Evolutionary conservation across 371 early-diverging fungal genomes (phyloP), one percentile per base, ranked within the genome.

Genomic region (Rhizopus arrhizus): DNA sequence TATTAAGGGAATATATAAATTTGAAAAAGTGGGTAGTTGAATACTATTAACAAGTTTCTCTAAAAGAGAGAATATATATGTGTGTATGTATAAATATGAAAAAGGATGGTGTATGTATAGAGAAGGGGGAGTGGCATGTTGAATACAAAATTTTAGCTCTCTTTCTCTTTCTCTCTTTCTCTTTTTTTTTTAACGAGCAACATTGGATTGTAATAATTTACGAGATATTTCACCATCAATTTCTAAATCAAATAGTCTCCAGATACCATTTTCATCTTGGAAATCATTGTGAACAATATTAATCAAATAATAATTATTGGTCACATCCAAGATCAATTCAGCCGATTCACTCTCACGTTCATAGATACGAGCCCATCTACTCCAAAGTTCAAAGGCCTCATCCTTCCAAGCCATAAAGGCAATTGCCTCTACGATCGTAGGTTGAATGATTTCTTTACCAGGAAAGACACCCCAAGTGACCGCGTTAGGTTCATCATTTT

Each of bases 401-500:
- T 96, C 96, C 84, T 89, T 77, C 98, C 98, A 98, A 4, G 97
- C 97, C 83, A 95, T 82, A 73, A 98, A 98, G 59, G 91, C 90
- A 56, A 84, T 86, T 3, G 89, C 80, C 66, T 98, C 98, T 16
- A 97, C 97, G 64, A 98, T 86, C n/a, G 98, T 98, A 8, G 97
- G 97, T 72, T 98, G 98, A 38, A 96, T 81, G 64, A 98, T 93
- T 74, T 98, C 97, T 75, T 95, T 95, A 58, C 97, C 96, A 10
- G 96, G 96, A 87, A 98, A 98, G 2, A 96, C 96, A 58, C 98
- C 98, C 98, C 98, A 98, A 11, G 98, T 97, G 28, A 98, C 95
- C 9, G 98, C 98, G 63, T 95, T 98, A 16, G 96, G 94, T 7
- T 87, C 87, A 66, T 92, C 95, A 49, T 72, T 81, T 50, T 85